Evolutionary conservation across 768 basidiomycete genomes (phyloP).

Genomic region (Trametes cubensis): DNA sequence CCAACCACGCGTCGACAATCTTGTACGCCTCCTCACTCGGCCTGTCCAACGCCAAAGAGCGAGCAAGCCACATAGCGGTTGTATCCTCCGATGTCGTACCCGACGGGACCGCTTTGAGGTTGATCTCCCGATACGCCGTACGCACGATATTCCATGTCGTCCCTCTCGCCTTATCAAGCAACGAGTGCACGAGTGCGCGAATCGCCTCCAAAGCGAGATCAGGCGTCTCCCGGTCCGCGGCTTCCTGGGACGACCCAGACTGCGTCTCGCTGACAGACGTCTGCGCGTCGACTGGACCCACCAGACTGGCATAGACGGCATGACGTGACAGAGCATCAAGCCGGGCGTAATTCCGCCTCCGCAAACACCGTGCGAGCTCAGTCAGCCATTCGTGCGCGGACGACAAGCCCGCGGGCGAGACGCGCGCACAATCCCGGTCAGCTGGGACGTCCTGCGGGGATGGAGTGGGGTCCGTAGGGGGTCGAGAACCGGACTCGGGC

Average conservation of each 20-base stretch:
- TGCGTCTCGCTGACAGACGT: background rate
- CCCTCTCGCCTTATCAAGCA: slow-evolving; percentile 54
- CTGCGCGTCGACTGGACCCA: slow-evolving; percentile 12
- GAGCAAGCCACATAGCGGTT: slow-evolving; percentile 43
- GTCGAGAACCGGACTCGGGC: background rate
- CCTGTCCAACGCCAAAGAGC: slow-evolving; percentile 29
- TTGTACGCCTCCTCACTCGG: slow-evolving; percentile 23
- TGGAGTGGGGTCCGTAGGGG: background rate
- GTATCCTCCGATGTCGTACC: slow-evolving; percentile 1
- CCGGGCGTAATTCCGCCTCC: slow-evolving; percentile 55
- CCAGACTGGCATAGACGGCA: slow-evolving; percentile 31
- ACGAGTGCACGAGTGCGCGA: slow-evolving; percentile 44
- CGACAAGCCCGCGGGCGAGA: background rate
- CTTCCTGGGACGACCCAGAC: background rate
- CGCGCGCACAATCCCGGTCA: background rate
- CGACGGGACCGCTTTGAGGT: slow-evolving; percentile 23
- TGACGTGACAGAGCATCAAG: slow-evolving; percentile 50
- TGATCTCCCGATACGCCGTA: slow-evolving; percentile 64
- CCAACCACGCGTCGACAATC: slow-evolving; percentile 56
- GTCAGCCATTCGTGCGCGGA: slow-evolving; percentile 52
- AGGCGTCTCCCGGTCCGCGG: background rate
- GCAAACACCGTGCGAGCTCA: slow-evolving; percentile 52
- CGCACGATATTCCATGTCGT: slow-evolving; percentile 64
- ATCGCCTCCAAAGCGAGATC: slow-evolving; percentile 47
- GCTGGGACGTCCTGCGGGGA: slow-evolving; percentile 1